Conservation (phyloP, 1,139 yeast species). For the Yamadazyma siamensis region DNA sequence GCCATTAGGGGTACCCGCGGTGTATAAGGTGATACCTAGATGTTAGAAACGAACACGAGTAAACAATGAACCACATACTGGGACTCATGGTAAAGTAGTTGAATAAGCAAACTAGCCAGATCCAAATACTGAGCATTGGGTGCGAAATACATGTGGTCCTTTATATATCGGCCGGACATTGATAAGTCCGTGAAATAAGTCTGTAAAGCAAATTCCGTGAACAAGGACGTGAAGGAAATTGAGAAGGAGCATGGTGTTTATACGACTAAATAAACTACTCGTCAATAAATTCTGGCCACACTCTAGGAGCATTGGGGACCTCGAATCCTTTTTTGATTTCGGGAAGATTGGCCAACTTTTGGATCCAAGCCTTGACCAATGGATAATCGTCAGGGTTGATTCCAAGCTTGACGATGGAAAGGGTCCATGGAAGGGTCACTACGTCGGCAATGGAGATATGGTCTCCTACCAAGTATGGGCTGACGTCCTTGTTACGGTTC, state of each 20-base stretch:
- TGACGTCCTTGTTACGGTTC: constrained; percentile 31
- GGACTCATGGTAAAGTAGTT: no score
- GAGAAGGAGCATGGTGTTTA: no score
- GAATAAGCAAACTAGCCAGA: no score
- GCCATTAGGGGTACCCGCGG: constrained; percentile 55
- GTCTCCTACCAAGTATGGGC: constrained; percentile 55
- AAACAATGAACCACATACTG: no score
- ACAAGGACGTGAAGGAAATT: no score
- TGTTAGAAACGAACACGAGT: no score
- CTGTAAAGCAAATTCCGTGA: no score
- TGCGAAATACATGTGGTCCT: no score
- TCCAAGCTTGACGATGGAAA: constrained; percentile 15
- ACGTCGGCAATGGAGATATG: constrained; percentile 55
- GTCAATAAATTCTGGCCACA: constrained; percentile 6
- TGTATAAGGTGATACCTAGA: constrained; percentile 23
- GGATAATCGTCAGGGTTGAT: constrained; percentile 46
- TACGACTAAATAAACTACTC: no score
- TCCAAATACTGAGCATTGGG: no score
- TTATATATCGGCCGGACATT: no score
- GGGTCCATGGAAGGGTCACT: constrained; percentile 38
- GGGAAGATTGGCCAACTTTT: constrained; percentile 31
- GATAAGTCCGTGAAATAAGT: no score
- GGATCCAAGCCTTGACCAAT: constrained; percentile 40
- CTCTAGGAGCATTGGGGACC: constrained; percentile 7
- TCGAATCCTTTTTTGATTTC: constrained; percentile 33